These are phyloP conservation scores for Globisporangium spinosum DNA, from an alignment of 352 stramenopile species.

Conservation along the genomic window DNA sequence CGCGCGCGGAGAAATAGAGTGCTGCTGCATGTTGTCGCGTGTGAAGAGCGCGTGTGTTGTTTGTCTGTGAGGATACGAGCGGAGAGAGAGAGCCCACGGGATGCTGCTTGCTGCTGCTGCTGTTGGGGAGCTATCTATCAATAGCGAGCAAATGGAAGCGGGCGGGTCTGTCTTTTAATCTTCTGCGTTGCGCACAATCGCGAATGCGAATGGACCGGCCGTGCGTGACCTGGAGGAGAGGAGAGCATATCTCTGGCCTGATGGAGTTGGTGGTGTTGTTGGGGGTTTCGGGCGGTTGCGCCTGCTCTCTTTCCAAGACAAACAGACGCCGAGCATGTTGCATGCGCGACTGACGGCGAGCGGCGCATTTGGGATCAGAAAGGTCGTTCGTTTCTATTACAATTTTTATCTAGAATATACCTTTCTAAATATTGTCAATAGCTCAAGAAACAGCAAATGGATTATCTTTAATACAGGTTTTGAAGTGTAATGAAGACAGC, in stretches of 20 bases:
- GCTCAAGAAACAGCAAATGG: background rate
- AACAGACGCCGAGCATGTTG: background rate
- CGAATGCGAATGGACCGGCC: background rate
- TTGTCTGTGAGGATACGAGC: background rate
- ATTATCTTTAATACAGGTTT: background rate
- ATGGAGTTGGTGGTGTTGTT: background rate
- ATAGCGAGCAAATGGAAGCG: background rate
- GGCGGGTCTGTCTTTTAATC: background rate
- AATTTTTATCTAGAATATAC: background rate
- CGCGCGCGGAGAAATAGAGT: background rate
- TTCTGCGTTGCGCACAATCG: slow-evolving; percentile 5
- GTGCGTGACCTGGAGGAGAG: background rate
- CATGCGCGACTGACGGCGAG: background rate
- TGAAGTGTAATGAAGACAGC: background rate
- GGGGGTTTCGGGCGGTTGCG: background rate
- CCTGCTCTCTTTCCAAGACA: background rate
- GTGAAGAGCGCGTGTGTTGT: background rate
- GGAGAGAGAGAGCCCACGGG: background rate
- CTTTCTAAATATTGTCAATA: background rate
- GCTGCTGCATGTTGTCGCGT: background rate
- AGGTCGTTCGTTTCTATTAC: background rate
- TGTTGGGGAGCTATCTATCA: background rate
- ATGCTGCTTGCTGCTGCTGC: background rate
- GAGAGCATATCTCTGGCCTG: background rate
- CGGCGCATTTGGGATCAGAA: background rate